Evolutionary conservation across 352 stramenopile genomes (phyloP), one percentile per base, ranked within the genome.

Genomic region (Globisporangium nodosum): DNA sequence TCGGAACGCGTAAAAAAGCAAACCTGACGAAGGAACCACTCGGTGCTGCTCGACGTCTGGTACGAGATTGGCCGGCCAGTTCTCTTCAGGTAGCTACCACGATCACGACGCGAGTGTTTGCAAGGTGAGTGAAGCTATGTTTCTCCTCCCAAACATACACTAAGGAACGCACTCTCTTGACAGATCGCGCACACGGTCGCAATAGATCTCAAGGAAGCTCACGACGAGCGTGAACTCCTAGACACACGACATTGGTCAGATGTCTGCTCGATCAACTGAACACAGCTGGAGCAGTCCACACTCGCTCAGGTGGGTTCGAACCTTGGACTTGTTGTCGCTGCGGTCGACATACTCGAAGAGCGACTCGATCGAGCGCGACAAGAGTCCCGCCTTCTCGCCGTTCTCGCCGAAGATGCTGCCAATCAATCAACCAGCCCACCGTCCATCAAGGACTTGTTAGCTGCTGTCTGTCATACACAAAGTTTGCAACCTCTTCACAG

Each of bases 121-220:
- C 37, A 43, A 5, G 8, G 37, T 43, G 37, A 43, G 13, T 18
- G 35, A 13, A 18, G 11, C 37, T 4, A 43, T 18, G 8, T 12
- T 12, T 15, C 12, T 3, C 33, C 31, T 21, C 27, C n/a, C 9
- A 30, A 24, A 30, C 1, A 35, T 8, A 24, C 43, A 54, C 37
- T 30, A 0, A 24, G 27, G 8, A 9, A 75, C 62, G 63, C 87
- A 97, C 66, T 92, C 90, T 68, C 89, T 73, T 6, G 90, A 84
- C 12, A 98, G 81, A 64, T 98, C 92, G 12, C 92, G 83, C 13
- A 98, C 85, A 21, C 87, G 86, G 58, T 98, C 92, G 50, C 89
- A 96, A 72, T 98, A 98, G 27, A 98, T 97, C 70, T 98, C 92
- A 49, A 97, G 65, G 68, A 97, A 97, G 50, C 86, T 96, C 49